phyloP scores from a whole-genome alignment of 169 alveolate genomes.

The Babesia sp. region DNA sequence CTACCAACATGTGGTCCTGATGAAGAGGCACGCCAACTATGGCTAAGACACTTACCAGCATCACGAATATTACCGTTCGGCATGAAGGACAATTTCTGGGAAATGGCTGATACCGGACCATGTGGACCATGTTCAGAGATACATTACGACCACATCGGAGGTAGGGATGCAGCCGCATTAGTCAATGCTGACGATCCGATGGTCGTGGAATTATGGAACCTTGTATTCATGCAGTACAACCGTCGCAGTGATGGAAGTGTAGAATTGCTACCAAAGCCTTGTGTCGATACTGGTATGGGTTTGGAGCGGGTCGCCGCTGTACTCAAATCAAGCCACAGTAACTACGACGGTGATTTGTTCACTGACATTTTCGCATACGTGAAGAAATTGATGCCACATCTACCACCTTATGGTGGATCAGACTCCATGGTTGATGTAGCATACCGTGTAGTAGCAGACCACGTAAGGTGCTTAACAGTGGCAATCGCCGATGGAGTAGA shows the following conservation, averaged over 20 bases:
- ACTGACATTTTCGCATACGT: conserved; percentile 81
- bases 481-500: conserved; percentile 91
- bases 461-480: conserved; percentile 88
- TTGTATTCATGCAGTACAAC: conserved; percentile 93
- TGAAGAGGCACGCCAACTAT: conserved; percentile 83
- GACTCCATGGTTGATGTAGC: conserved; percentile 88
- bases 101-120: conserved; percentile 96
- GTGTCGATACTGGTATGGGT: conserved; percentile 96
- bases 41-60: conserved; percentile 87
- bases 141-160: conserved; percentile 85
- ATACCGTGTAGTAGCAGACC: conserved; percentile 93
- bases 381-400: conserved; percentile 69
- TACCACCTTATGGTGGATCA: conserved; percentile 82
- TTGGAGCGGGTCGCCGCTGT: conserved; percentile 90
- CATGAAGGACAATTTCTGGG: conserved; percentile 93
- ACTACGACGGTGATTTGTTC: conserved; percentile 92
- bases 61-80: conserved; percentile 83
- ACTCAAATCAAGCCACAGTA: conserved; percentile 81
- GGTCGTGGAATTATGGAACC: conserved; percentile 93
- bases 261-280: conserved; percentile 85
- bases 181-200: conserved; percentile 92
- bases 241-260: conserved; percentile 84
- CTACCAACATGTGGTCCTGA: conserved; percentile 86
- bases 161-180: conserved; percentile 87
- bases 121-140: conserved; percentile 96